Evolutionary conservation across 805 yeast species (phyloP), one percentile per base, ranked within the genome.

Genomic region (Wickerhamiella brachini): DNA sequence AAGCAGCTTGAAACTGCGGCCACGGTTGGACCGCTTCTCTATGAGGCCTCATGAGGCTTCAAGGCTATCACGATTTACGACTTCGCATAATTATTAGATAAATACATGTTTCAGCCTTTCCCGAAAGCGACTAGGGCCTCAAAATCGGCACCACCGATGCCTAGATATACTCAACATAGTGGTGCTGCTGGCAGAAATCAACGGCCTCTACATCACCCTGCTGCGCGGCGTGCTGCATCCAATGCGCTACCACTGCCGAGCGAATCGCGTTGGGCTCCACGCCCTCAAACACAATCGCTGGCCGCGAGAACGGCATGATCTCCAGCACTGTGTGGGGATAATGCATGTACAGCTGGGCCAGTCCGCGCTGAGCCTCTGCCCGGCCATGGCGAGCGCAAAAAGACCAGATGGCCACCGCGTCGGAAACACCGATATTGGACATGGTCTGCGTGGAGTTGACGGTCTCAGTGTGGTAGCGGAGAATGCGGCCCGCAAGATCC

Each of bases 351-450:
- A 60, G 54, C 47, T 60, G 59, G 17, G 60, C 59, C 7, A 60
- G 59, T 44, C 51, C 49, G 24, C 51, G 51, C 49, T 57, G 62
- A 12, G 63, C 63, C 44, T 53, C 51, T n/a, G 51, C 49, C 23
- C 57, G 53, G 21, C 63, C 63, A 18, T 53, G 49, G 31, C 57
- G 54, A 5, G 63, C 63, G 45, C 63, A 60, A 26, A 60, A 60
- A 20, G 59, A 58, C 57, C 58, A 59, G 8, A 60, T 59, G 1
- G 57, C 53, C 10, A 58, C 62, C 15, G 61, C 55, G 45, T 60
- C 63, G 9, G 55, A 49, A 21, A 60, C 59, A 9, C 60, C 62
- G 54, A 56, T 54, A n/a, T 50, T 51, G n/a, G 59, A 58, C 45
- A 58, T 56, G 15, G 50, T 48, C 2, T 56, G 52, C 4, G 60